Evolutionary conservation across 306 rosid genomes (phyloP).

Genomic region (Quercus engelmannii): DNA sequence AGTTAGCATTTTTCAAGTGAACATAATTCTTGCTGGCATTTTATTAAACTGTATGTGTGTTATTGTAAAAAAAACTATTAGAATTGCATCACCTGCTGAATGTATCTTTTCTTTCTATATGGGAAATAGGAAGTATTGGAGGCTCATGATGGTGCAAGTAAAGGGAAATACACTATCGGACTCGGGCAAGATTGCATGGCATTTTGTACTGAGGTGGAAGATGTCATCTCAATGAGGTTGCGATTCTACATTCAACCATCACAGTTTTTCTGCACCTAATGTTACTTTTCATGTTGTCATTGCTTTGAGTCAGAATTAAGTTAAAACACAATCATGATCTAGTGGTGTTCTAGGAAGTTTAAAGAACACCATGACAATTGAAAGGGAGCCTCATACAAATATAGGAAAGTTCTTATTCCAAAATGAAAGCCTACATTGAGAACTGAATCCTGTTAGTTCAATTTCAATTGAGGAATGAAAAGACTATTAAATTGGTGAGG

Average conservation of each 20-base stretch:
- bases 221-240: conserved; percentile 98
- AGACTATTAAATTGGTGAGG: not conserved
- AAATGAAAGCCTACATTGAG: not conserved
- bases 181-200: conserved; percentile 99
- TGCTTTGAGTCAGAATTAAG: not conserved
- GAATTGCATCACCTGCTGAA: conserved; percentile 10
- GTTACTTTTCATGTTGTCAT: not conserved
- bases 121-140: conserved; percentile 76
- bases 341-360: conserved; percentile 3
- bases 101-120: conserved; percentile 7
- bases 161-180: conserved; percentile 95
- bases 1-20: not conserved
- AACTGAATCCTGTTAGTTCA: conserved; percentile 3
- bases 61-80: conserved; percentile 2
- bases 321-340: not conserved
- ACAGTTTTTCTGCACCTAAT: conserved; percentile 5
- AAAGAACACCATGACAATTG: not conserved
- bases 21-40: not conserved
- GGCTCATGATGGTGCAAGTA: conserved; percentile 95
- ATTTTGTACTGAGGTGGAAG: conserved; percentile 89
- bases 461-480: not conserved
- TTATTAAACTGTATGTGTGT: not conserved
- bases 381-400: not conserved
- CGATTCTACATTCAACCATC: conserved; percentile 11
- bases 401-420: conserved; percentile 5